Evolutionary conservation across 1,284 basidiomycete species (phyloP).

Genomic region (Taiwanofungus camphoratus): DNA sequence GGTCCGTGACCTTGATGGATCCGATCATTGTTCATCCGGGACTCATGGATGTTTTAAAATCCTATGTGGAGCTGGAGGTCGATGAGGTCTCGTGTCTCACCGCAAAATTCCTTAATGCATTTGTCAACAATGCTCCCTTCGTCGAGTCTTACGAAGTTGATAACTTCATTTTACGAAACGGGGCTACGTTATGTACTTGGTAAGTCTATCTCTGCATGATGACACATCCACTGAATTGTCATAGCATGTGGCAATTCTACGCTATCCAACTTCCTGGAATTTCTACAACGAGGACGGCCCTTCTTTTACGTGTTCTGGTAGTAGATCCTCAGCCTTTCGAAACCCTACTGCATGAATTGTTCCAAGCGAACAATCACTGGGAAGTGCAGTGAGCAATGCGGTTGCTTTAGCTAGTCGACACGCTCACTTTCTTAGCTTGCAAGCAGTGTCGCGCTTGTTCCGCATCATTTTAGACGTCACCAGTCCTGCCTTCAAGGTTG

Average conservation of each 20-base stretch:
- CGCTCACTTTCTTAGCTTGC: slow-evolving; percentile 23
- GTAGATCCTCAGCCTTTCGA: slow-evolving; percentile 60
- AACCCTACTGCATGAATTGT: slow-evolving; percentile 35
- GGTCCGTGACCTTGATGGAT: slow-evolving; percentile 40
- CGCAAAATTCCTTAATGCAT: slow-evolving; percentile 58
- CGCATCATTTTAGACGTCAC: slow-evolving; percentile 59
- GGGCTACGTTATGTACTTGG: slow-evolving; percentile 49
- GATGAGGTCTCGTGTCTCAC: slow-evolving; percentile 49
- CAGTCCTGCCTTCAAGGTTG: slow-evolving; percentile 51
- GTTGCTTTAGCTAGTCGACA: neutral
- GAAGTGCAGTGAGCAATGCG: slow-evolving; percentile 36
- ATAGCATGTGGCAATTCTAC: slow-evolving; percentile 63
- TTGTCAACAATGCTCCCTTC: slow-evolving; percentile 51
- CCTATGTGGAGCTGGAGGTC: slow-evolving; percentile 43
- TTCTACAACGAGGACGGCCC: slow-evolving; percentile 42
- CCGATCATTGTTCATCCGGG: slow-evolving; percentile 51
- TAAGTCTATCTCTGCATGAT: slow-evolving; percentile 25
- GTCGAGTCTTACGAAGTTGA: slow-evolving; percentile 62
- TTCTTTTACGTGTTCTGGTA: slow-evolving; percentile 54
- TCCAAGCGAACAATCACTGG: slow-evolving; percentile 36
- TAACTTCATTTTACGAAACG: slow-evolving; percentile 63
- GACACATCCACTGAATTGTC: neutral
- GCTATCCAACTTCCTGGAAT: slow-evolving; percentile 49
- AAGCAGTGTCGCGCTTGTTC: slow-evolving; percentile 46
- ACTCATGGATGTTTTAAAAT: slow-evolving; percentile 46